Base-by-base conservation (phyloP, 2,329 filamentous ascomycete species). In the Diaporthe aspalathi region DNA sequence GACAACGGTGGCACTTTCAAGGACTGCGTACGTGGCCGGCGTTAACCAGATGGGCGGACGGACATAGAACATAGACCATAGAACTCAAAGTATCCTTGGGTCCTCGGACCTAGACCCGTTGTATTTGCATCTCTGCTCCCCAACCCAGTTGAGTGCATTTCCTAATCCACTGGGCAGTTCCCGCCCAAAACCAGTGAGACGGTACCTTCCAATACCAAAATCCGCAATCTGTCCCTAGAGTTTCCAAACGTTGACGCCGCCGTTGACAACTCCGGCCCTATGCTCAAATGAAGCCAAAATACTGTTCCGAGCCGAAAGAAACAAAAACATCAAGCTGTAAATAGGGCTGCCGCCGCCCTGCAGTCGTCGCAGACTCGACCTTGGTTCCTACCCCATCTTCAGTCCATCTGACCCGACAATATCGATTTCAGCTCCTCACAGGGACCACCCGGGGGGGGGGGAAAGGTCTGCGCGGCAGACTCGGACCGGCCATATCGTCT, bases 1-100 rank as follows among this genome's bases (percentile, higher is more conserved):
- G 27, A n/a, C 53, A 17, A 29, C 53, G 47, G 27, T 49, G 60
- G 53, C 62, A 62, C 53, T 22, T 49, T 54, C 38, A 22, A 32
- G 60, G 53, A 60, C 14, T 27, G 62, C 70, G 45, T 66, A 38
- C 70, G 27, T 47, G 27, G 38, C 45, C 71, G 68, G 71, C 67
- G 68, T 70, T 70, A 49, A 27, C 22, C 22, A 38, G 40, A 54
- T 56, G 47, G 52, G 22, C 35, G 43, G 47, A 49, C 50, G 16
- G 38, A 49, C 62, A 66, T 72, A 72, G 71, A 72, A 29, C 38
- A 70, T 72, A 72, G 67, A 72, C 67, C 60, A 67, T 50, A 62
- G 52, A 67, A n/a, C 71, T 67, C 65, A 65, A 72, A 67, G 29
- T 60, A 72, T 60, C 45, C 60, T 67, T 40, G 45, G 57, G 60